phyloP scores from a whole-genome alignment of 1,284 basidiomycete species.

The Pseudozyma flocculosa region DNA sequence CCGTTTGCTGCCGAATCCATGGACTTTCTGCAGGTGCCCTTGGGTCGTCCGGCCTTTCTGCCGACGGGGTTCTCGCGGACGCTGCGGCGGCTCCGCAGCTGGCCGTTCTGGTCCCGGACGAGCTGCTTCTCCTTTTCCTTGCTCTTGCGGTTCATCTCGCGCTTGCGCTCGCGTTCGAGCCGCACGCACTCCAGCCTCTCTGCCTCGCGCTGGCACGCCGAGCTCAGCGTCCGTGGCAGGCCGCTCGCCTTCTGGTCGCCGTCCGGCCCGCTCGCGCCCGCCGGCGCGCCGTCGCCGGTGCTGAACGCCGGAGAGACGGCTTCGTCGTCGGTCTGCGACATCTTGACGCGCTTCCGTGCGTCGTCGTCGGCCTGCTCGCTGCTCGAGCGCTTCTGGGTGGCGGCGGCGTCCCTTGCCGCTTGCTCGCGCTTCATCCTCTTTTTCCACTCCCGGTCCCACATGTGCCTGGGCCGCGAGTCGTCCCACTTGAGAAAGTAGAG shows the following conservation, averaged over 20 bases:
- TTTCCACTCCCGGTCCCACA: too few relatives aligned
- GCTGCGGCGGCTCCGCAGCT: conserved; percentile 38
- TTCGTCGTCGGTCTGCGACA: conserved; percentile 12
- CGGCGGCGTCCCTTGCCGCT: conserved; percentile 17
- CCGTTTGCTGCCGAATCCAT: too few relatives aligned
- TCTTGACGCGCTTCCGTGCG: conserved; percentile 13
- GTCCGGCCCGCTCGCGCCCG: too few relatives aligned
- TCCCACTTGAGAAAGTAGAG: conserved; percentile 48
- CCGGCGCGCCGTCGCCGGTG: conserved; percentile 1
- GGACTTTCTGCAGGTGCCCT: conserved; percentile 16
- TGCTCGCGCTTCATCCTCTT: too few relatives aligned
- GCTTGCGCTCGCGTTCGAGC: not conserved
- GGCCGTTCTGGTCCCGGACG: conserved; percentile 34
- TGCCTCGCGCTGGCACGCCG: conserved; percentile 30
- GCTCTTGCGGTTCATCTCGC: conserved; percentile 13
- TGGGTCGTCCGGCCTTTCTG: conserved; percentile 32
- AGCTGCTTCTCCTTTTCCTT: conserved; percentile 21
- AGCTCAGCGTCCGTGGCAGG: conserved; percentile 33
- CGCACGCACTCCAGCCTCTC: conserved; percentile 28
- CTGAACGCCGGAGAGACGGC: conserved; percentile 8
- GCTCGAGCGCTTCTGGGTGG: conserved; percentile 12
- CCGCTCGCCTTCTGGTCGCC: conserved; percentile 17
- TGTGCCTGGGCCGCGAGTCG: conserved; percentile 41
- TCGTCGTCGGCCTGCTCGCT: conserved; percentile 1
- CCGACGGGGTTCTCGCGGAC: conserved; percentile 41